These are phyloP conservation scores for Fusarium ramigenum DNA, from an alignment of 2,329 filamentous ascomycete genomes.

Conservation along the genomic window DNA sequence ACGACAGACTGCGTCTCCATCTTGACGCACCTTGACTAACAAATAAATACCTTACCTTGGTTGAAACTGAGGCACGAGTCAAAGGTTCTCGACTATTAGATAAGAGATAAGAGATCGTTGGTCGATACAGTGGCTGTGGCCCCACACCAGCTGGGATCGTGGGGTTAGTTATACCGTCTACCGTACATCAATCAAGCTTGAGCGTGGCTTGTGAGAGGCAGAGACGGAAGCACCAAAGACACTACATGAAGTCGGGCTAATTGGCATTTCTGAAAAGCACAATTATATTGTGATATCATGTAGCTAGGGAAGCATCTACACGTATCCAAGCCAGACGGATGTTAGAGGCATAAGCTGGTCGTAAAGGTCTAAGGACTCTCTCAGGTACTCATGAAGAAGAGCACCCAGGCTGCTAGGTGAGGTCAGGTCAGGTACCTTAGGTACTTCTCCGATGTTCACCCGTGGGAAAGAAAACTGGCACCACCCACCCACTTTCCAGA, in stretches of 20 bases:
- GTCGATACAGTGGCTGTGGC: constrained; percentile 28
- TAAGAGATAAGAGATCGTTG: constrained; percentile 28
- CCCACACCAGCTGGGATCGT: constrained; percentile 21
- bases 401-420: background rate
- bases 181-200: constrained; percentile 1
- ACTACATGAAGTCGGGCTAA: background rate
- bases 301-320: background rate
- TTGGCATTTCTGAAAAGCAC: background rate
- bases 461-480: constrained; percentile 17
- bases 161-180: background rate
- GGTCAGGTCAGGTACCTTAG: background rate
- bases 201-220: constrained; percentile 18
- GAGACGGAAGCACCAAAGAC: background rate
- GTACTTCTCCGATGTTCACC: constrained; percentile 38
- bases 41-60: constrained; percentile 13
- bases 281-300: background rate
- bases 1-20: constrained; percentile 20
- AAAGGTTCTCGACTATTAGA: constrained; percentile 17
- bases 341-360: background rate
- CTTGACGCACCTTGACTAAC: constrained; percentile 16
- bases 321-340: background rate
- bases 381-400: background rate
- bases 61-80: constrained; percentile 15
- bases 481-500: constrained; percentile 40
- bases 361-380: background rate